A percentile compares a stretch with the other conserved stretches of the same genome.
Conservation (phyloP, 768 basidiomycete species). For the Tricholoma flavovirens region DNA sequence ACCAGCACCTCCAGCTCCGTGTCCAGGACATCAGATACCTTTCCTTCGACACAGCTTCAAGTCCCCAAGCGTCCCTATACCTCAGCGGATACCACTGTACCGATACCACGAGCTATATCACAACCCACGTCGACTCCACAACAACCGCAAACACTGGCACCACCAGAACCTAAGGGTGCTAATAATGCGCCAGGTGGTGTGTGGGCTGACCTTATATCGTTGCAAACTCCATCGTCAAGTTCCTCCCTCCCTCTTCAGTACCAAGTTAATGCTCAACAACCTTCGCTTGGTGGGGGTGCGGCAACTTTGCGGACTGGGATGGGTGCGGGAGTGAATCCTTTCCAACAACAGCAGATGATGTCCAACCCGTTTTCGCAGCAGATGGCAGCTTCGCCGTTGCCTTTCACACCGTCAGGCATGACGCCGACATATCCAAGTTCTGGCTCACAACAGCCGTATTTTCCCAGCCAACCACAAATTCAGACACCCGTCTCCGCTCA, state of each 20-base stretch:
- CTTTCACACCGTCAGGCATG: constrained; percentile 2
- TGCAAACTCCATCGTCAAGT: constrained; percentile 37
- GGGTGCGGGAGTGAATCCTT: constrained; percentile 22
- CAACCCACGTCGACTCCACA: constrained; percentile 18
- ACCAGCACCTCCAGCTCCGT: constrained; percentile 17
- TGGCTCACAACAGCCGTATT: constrained; percentile 14
- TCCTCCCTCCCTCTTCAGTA: constrained; percentile 52
- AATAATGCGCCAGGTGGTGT: constrained; percentile 28
- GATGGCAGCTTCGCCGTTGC: constrained; percentile 3
- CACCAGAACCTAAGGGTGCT: constrained; percentile 13
- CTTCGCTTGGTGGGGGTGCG: constrained; percentile 6
- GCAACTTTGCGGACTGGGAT: constrained; percentile 18
- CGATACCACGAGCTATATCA: constrained; percentile 18
- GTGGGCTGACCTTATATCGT: constrained; percentile 55
- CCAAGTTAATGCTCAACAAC: constrained; percentile 16
- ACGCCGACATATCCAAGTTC: constrained; percentile 3
- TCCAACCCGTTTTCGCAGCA: constrained; percentile 25
- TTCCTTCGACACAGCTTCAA: constrained; percentile 7
- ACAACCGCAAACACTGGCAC: constrained; percentile 16
- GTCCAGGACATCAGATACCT: constrained; percentile 8
- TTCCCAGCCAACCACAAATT: constrained; percentile 16
- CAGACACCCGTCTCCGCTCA: constrained; percentile 17
- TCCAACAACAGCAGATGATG: constrained; percentile 19
- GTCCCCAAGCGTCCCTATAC: constrained; percentile 14
- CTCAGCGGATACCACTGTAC: constrained; percentile 9